Conservation (phyloP, 148 eudicot genomes). For the Vaccinium vitisidaea region DNA sequence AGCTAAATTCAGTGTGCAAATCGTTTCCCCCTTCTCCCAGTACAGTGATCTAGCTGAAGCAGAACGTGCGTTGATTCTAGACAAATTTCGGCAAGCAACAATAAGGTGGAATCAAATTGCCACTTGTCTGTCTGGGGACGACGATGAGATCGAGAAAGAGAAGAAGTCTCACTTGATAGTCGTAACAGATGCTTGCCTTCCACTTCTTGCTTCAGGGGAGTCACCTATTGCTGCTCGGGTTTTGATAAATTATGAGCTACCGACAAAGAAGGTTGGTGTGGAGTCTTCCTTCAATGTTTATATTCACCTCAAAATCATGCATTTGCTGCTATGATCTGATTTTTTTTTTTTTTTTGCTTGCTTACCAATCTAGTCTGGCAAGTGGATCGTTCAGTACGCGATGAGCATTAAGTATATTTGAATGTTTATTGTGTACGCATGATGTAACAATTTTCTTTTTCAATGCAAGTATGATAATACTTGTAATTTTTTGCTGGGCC, state of each 20-base stretch:
- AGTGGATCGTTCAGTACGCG: not conserved
- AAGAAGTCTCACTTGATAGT: slow-evolving; percentile 74
- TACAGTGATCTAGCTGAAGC: slow-evolving; percentile 88
- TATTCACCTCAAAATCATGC: not conserved
- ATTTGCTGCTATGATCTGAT: not conserved
- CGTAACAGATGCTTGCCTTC: slow-evolving; percentile 90
- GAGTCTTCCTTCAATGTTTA: not conserved
- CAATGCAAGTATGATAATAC: not conserved
- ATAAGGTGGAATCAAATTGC: slow-evolving; percentile 57
- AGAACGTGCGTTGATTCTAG: slow-evolving; percentile 61
- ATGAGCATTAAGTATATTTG: too few relatives aligned
- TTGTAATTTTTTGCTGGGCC: not conserved
- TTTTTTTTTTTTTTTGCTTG: not conserved
- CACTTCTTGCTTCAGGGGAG: slow-evolving; percentile 66
- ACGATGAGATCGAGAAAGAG: slow-evolving; percentile 41
- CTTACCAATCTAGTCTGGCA: not conserved
- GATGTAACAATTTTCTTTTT: not conserved
- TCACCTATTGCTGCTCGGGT: slow-evolving; percentile 63
- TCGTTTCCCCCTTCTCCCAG: slow-evolving; percentile 37
- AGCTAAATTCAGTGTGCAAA: slow-evolving; percentile 12
- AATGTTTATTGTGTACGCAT: not conserved
- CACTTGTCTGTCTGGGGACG: slow-evolving; percentile 31
- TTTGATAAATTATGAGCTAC: slow-evolving; percentile 84
- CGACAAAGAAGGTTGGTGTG: slow-evolving; percentile 61
- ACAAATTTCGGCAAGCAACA: slow-evolving; percentile 60